Conservation (phyloP, 2,329 filamentous ascomycete species). For the Aspergillus spinulosporus region DNA sequence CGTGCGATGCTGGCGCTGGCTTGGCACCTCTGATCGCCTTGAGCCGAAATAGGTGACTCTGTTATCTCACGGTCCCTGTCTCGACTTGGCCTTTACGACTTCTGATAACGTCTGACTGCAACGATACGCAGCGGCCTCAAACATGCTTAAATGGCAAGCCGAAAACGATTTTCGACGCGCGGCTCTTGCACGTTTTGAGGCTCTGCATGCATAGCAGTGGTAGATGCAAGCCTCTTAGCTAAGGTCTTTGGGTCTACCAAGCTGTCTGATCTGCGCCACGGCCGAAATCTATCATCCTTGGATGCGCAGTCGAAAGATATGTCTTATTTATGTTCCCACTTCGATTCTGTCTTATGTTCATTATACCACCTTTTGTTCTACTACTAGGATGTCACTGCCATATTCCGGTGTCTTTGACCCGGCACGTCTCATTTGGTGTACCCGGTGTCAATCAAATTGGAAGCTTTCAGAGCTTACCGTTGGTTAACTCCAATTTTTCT, state of each 20-base stretch:
- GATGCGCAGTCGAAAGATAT: constrained; percentile 14
- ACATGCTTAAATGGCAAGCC: background rate
- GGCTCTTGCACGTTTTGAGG: background rate
- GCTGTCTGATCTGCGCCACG: constrained; percentile 10
- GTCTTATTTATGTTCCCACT: constrained; percentile 4
- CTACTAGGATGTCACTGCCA: constrained; percentile 19
- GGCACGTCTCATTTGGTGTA: constrained; percentile 10
- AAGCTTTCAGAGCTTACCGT: constrained; percentile 3
- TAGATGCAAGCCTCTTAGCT: constrained; percentile 4
- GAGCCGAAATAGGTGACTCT: background rate
- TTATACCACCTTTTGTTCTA: constrained; percentile 27
- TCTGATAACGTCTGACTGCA: background rate
- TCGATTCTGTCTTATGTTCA: constrained; percentile 15
- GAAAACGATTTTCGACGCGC: background rate
- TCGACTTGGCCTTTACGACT: background rate
- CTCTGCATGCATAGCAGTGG: background rate
- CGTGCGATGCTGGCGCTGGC: background rate
- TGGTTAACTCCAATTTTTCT: background rate
- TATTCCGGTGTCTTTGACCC: constrained; percentile 15
- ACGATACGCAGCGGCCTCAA: background rate
- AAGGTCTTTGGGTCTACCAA: constrained; percentile 4
- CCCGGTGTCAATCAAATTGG: background rate
- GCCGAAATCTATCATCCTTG: constrained; percentile 1
- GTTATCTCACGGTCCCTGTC: background rate
- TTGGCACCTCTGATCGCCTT: background rate